phyloP scores from a whole-genome alignment of 371 early-diverging fungal genomes.

The Fennellomyces sp. region DNA sequence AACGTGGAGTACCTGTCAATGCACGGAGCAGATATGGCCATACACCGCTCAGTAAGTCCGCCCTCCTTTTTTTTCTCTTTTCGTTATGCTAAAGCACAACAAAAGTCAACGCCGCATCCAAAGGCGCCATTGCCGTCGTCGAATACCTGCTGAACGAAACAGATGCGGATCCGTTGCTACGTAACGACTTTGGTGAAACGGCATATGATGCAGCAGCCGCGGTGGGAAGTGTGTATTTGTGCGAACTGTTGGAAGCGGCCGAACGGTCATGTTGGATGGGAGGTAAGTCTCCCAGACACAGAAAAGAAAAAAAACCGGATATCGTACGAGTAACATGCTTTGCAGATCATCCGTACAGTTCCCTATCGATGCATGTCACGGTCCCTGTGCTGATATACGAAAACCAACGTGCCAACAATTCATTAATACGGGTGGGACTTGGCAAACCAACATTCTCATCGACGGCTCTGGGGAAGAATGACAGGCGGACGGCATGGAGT shows the following conservation, averaged over 20 bases:
- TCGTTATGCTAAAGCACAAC: constrained; percentile 27
- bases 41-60: constrained; percentile 74
- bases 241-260: constrained; percentile 65
- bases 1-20: constrained; percentile 60
- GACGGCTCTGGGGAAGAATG: constrained; percentile 46
- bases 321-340: background rate
- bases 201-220: constrained; percentile 85
- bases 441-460: constrained; percentile 53
- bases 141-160: constrained; percentile 63
- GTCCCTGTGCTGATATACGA: constrained; percentile 67
- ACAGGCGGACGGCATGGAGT: constrained; percentile 62
- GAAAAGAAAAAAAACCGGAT: background rate
- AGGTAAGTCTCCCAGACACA: background rate
- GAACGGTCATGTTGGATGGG: constrained; percentile 30
- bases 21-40: constrained; percentile 65
- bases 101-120: constrained; percentile 81
- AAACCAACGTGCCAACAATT: constrained; percentile 60
- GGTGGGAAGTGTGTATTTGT: constrained; percentile 58
- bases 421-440: constrained; percentile 18
- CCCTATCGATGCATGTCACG: constrained; percentile 47
- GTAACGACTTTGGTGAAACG: constrained; percentile 70
- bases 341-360: constrained; percentile 3
- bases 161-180: constrained; percentile 62
- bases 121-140: constrained; percentile 65
- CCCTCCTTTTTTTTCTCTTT: background rate